A percentile compares a stretch with the other conserved stretches of the same genome.
Conservation (phyloP, 2,329 filamentous ascomycete genomes). For the Alternaria infectoria region DNA sequence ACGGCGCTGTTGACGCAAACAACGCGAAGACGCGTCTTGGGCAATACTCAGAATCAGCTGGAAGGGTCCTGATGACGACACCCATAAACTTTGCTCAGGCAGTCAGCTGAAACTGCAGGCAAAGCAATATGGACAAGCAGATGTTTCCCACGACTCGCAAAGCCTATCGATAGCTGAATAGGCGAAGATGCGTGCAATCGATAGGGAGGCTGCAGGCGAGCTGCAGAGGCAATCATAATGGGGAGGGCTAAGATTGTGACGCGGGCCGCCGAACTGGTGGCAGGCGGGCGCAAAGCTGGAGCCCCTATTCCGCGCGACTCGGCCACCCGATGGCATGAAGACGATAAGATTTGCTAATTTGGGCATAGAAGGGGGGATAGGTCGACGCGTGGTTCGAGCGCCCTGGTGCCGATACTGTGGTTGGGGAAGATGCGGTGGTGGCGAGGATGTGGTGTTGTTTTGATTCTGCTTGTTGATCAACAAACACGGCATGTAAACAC, state of each 20-base stretch:
- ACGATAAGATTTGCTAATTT: constrained; percentile 30
- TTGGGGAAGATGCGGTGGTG: constrained; percentile 4
- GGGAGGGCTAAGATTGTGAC: constrained; percentile 33
- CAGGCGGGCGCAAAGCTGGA: constrained; percentile 17
- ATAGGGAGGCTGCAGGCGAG: constrained; percentile 23
- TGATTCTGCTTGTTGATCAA: constrained; percentile 13
- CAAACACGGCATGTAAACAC: constrained; percentile 6
- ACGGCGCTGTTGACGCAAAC: not conserved
- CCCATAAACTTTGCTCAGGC: not conserved
- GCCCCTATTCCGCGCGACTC: constrained; percentile 21
- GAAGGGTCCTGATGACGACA: not conserved
- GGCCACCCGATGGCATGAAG: constrained; percentile 23
- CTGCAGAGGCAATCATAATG: constrained; percentile 39
- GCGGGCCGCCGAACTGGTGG: constrained; percentile 24
- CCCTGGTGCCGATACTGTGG: constrained; percentile 15
- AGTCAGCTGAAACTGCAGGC: not conserved
- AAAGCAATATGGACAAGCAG: not conserved
- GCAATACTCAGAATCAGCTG: not conserved
- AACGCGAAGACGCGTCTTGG: not conserved
- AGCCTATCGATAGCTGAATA: constrained; percentile 17
- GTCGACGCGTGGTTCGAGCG: constrained; percentile 13
- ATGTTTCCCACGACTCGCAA: constrained; percentile 2
- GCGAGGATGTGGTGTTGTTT: constrained; percentile 13
- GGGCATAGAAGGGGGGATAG: constrained; percentile 11
- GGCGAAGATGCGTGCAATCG: constrained; percentile 14